phyloP scores from a whole-genome alignment of 345 rosid species.

The Anacardium occidentale region DNA sequence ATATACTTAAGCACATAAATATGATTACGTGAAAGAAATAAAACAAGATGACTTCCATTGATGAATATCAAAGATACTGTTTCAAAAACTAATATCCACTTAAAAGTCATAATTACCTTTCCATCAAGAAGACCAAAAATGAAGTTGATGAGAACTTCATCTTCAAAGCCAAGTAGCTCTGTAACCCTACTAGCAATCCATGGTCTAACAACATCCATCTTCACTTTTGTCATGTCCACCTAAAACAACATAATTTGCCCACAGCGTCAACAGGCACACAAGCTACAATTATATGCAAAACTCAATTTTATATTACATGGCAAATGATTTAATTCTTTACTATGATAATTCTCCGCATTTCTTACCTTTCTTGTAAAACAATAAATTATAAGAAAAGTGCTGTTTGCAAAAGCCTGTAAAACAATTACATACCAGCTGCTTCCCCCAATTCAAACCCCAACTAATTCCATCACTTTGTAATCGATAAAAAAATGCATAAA shows the following conservation, averaged over 20 bases:
- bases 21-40: background rate
- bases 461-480: background rate
- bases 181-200: conserved; percentile 95
- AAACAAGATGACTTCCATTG: background rate
- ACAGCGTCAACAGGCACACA: background rate
- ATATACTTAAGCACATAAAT: background rate
- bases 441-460: conserved; percentile 2
- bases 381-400: background rate
- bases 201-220: conserved; percentile 91
- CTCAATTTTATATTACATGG: background rate
- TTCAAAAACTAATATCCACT: background rate
- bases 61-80: background rate
- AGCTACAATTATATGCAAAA: background rate
- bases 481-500: background rate
- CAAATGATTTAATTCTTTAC: too few species aligned
- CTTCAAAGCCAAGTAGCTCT: conserved; percentile 95
- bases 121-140: conserved; percentile 89
- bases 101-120: conserved; percentile 47
- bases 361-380: background rate
- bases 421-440: background rate
- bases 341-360: too few species aligned
- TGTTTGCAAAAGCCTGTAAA: background rate
- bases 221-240: conserved; percentile 88
- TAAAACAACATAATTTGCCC: conserved; percentile 18
- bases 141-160: conserved; percentile 96